Percentiles rank a stretch among this genome's conserved stretches.
Evolutionary conservation across 805 yeast species (phyloP).

Genomic region (Cyberlindnera mrakii): DNA sequence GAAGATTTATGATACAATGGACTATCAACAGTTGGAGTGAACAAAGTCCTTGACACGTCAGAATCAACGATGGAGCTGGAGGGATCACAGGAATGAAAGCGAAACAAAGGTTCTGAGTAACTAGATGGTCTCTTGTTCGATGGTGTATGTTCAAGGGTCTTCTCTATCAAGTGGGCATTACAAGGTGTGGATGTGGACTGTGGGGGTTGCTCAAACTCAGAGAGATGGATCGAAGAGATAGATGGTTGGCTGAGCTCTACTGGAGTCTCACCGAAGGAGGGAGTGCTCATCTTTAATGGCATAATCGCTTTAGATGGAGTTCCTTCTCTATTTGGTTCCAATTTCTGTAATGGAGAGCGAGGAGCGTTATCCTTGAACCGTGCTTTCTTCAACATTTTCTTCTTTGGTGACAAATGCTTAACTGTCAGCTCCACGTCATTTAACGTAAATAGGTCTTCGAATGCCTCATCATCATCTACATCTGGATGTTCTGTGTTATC

Average conservation of each 20-base stretch:
- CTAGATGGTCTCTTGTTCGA: conserved; percentile 8
- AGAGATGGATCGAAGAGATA: conserved; percentile 20
- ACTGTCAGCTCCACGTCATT: conserved; percentile 9
- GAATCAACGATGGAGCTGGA: conserved; percentile 1
- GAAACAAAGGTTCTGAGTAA: conserved; percentile 17
- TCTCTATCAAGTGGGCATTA: conserved; percentile 2
- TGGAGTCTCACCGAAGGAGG: conserved; percentile 1
- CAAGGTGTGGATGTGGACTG: conserved; percentile 23
- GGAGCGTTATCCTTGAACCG: neutral
- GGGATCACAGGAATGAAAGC: conserved; percentile 9
- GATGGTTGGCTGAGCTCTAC: neutral
- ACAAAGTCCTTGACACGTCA: neutral
- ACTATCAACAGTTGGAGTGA: conserved; percentile 1
- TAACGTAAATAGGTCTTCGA: conserved; percentile 12
- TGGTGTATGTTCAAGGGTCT: conserved; percentile 2
- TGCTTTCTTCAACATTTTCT: neutral
- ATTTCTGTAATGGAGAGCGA: neutral
- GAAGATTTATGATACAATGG: conserved; percentile 5
- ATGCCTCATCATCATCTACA: conserved; percentile 3
- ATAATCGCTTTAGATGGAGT: neutral
- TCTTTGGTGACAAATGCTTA: conserved; percentile 10
- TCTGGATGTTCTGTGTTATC: neutral
- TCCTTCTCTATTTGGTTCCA: neutral
- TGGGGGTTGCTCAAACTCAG: conserved; percentile 24
- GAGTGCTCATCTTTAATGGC: neutral